phyloP scores from a whole-genome alignment of 1,139 yeast genomes.

The Pneumocystis jirovecii region DNA sequence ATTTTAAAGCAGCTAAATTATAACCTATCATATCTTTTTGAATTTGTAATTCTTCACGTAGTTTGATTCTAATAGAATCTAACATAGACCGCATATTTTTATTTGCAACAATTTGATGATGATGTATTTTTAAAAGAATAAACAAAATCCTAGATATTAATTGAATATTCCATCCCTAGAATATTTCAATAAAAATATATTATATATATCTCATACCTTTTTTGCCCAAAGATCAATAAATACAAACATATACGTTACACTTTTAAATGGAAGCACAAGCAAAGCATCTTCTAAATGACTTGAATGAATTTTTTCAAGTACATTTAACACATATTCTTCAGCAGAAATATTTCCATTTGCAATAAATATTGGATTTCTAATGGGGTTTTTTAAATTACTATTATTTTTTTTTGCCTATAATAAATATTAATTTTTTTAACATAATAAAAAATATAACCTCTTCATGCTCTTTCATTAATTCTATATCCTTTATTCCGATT shows the following conservation, averaged over 20 bases:
- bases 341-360: conserved; percentile 55
- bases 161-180: conserved; percentile 33
- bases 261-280: conserved; percentile 77
- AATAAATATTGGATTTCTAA: conserved; percentile 50
- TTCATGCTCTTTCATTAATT: conserved; percentile 39
- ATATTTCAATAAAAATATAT: not conserved
- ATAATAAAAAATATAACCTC: conserved; percentile 19
- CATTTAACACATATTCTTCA: conserved; percentile 62
- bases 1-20: conserved; percentile 71
- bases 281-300: conserved; percentile 87
- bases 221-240: conserved; percentile 65
- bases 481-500: conserved; percentile 58
- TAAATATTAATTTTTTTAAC: conserved; percentile 15
- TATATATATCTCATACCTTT: conserved; percentile 22
- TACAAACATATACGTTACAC: conserved; percentile 51
- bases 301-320: conserved; percentile 52
- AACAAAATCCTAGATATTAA: conserved; percentile 60
- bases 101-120: conserved; percentile 44
- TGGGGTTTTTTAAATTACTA: conserved; percentile 37
- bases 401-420: not conserved
- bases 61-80: conserved; percentile 22
- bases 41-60: conserved; percentile 32
- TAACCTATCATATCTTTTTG: conserved; percentile 58
- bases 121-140: conserved; percentile 56
- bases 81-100: conserved; percentile 26